phyloP scores from a whole-genome alignment of 1,284 basidiomycete species.

The Ceratobasidium sp. region DNA sequence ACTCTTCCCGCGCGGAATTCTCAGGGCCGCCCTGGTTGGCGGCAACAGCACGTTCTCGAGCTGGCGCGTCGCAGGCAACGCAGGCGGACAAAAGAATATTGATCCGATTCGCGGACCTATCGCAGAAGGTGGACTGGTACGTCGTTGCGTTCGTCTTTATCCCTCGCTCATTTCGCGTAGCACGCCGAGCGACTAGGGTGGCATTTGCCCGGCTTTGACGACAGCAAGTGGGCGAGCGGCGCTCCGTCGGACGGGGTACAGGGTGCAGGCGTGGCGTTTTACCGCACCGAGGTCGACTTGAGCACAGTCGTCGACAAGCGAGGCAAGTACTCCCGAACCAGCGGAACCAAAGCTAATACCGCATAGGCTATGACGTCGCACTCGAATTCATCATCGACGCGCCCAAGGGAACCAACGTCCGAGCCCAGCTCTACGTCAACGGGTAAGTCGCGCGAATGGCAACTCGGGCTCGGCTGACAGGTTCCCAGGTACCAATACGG shows the following conservation, averaged over 20 bases:
- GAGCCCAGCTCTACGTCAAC: slow-evolving; percentile 41
- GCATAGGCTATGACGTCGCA: slow-evolving; percentile 27
- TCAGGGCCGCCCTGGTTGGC: slow-evolving; percentile 41
- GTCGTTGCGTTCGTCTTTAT: not conserved
- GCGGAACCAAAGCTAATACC: not conserved
- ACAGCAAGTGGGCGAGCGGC: slow-evolving; percentile 42
- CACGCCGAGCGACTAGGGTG: slow-evolving; percentile 45
- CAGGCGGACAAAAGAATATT: slow-evolving; percentile 42
- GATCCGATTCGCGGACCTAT: slow-evolving; percentile 43
- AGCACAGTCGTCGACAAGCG: slow-evolving; percentile 19
- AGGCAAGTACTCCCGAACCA: not conserved
- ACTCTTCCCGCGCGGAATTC: slow-evolving; percentile 46
- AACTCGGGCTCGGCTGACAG: not conserved
- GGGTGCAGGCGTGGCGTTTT: slow-evolving; percentile 36
- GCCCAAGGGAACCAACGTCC: slow-evolving; percentile 31
- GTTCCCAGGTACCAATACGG: slow-evolving; percentile 40
- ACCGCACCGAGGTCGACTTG: slow-evolving; percentile 28
- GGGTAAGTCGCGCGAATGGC: slow-evolving; percentile 4
- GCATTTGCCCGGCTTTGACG: slow-evolving; percentile 46
- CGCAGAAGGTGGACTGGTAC: slow-evolving; percentile 46
- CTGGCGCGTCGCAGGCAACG: slow-evolving; percentile 48
- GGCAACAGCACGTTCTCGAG: slow-evolving; percentile 37
- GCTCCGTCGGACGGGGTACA: slow-evolving; percentile 20
- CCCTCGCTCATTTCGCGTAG: not conserved
- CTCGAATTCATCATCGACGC: slow-evolving; percentile 36